Base-by-base conservation (phyloP, 2,329 filamentous ascomycete species). In the Pleurostoma richardsiae region DNA sequence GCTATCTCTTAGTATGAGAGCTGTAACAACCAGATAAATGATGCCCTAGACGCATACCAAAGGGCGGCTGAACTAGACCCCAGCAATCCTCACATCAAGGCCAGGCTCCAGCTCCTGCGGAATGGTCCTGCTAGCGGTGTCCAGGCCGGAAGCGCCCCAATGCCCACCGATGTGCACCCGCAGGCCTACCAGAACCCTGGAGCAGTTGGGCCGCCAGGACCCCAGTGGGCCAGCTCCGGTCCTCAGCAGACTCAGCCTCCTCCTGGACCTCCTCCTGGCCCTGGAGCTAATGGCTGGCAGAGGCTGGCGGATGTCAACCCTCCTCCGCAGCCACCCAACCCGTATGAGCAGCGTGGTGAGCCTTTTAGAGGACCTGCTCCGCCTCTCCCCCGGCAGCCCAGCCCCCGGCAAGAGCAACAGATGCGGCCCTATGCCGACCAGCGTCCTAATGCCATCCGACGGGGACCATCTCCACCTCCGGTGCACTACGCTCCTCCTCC, bases 21-120 rank as follows among this genome's bases (percentile, higher is more conserved):
- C 29, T 99, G 94, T 69, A 97, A 99, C 76, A 97, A 97, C 70
- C 94, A 99, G 69, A 96, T 95, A 49, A 89, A 85, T 44, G 94
- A 99, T 73, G 94, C 94, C 1, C 77, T 97, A 40, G 94, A 99
- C 66, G 94, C 94, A 5, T 99, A 97, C 65, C 88, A 92, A 60
- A 83, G 94, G 56, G 94, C 94, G 39, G 91, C 91, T 33, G 94
- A 99, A 65, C 81, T 99, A 54, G 94, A 99, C 62, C 92, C 94
- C 0, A 77, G 75, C 51, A 97, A 99, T 62, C 88, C 89, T 38
- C 92, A 97, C 66, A 97, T 99, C 75, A 97, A 97, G 68, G 90
- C 91, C 48, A 85, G 94, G 51, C 76, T 99, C 51, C 88, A 95
- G 63, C 77, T 99, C 41, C 80, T 99, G 48, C 88, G 94, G 49